A percentile compares a stretch with the other conserved stretches of the same genome.
These are phyloP conservation scores for grape (Vitis vinifera) DNA, from an alignment of 164 flowering plant genomes.

Conservation along the genomic window ASM3070453v1 NC_081815.1:2732501-2733000, in stretches of 20 bases:
- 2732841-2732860: constrained; percentile 65
- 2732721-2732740: neutral
- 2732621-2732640: neutral
- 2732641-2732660: neutral
- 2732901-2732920: constrained; percentile 52
- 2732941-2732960: constrained; percentile 44
- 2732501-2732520: neutral
- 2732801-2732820: constrained; percentile 58
- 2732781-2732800: constrained; percentile 22
- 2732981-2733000: constrained; percentile 58
- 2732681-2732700: neutral
- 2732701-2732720: neutral
- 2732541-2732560: neutral
- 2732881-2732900: constrained; percentile 58
- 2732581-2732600: too few relatives aligned
- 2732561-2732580: neutral
- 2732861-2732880: constrained; percentile 61
- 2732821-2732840: constrained; percentile 75
- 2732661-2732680: neutral
- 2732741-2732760: neutral
- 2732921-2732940: constrained; percentile 53
- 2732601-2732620: neutral
- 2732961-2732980: constrained; percentile 61
- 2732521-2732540: neutral
- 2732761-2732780: neutral